phyloP scores from a whole-genome alignment of 805 yeast genomes.

The Starmerella floris region DNA sequence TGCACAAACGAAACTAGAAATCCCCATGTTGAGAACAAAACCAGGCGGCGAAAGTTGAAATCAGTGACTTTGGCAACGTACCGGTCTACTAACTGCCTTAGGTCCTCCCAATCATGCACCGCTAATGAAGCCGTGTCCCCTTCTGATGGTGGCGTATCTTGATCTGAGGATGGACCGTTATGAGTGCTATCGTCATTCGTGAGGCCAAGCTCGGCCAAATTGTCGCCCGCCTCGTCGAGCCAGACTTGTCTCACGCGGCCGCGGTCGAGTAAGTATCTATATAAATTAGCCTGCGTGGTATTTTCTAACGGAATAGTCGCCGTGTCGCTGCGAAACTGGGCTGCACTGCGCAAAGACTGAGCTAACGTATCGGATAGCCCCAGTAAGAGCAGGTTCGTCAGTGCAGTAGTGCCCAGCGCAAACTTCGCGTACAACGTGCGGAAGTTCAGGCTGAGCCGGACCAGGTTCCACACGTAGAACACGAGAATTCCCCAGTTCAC shows the following conservation, averaged over 20 bases:
- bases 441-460: constrained; percentile 27
- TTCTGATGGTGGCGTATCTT: constrained; percentile 5
- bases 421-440: constrained; percentile 39
- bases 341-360: constrained; percentile 45
- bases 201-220: constrained; percentile 22
- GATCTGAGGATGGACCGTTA: background rate
- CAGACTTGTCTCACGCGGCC: constrained; percentile 26
- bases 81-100: background rate
- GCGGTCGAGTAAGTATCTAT: constrained; percentile 24
- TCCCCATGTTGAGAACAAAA: constrained; percentile 82
- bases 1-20: constrained; percentile 68
- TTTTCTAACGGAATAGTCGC: constrained; percentile 2
- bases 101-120: background rate
- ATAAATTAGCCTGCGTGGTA: constrained; percentile 12
- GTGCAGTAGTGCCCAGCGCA: constrained; percentile 63
- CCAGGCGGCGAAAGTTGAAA: constrained; percentile 57
- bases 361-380: constrained; percentile 91
- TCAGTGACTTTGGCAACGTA: constrained; percentile 6
- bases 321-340: constrained; percentile 12
- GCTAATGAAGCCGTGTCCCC: background rate
- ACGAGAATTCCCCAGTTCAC: constrained; percentile 28
- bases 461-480: constrained; percentile 21
- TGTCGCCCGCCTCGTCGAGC: constrained; percentile 25
- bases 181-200: constrained; percentile 10
- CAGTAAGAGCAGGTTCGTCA: constrained; percentile 65